A percentile compares a stretch with the other conserved stretches of the same genome.
Evolutionary conservation across 2,329 filamentous ascomycete species (phyloP).

Genomic region (Penicillium hordei): DNA sequence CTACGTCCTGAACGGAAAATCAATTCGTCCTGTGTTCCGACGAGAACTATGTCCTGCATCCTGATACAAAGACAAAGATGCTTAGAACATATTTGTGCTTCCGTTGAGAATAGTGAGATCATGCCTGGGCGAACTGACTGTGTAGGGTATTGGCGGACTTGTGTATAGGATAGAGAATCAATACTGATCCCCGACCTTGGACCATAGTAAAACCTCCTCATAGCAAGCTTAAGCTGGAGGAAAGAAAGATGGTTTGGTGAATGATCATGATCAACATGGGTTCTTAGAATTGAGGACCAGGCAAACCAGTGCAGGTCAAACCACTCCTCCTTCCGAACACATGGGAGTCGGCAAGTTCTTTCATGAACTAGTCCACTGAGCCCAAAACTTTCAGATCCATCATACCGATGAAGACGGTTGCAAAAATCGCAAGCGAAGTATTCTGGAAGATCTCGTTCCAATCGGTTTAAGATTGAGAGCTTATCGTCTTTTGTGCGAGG

Average conservation of each 20-base stretch:
- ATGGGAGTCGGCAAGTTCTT: slow-evolving; percentile 1
- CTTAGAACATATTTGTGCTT: slow-evolving; percentile 9
- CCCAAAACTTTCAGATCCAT: slow-evolving; percentile 11
- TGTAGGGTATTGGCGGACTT: slow-evolving; percentile 30
- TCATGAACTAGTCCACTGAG: background rate
- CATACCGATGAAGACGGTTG: slow-evolving; percentile 13
- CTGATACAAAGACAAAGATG: slow-evolving; percentile 12
- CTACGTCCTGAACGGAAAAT: no score
- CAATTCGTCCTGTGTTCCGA: no score
- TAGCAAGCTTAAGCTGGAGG: slow-evolving; percentile 13
- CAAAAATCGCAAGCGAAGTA: slow-evolving; percentile 18
- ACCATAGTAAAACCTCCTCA: slow-evolving; percentile 8
- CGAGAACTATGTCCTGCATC: slow-evolving; percentile 13
- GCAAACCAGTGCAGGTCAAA: no score
- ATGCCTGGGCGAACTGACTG: background rate
- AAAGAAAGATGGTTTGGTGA: slow-evolving; percentile 1
- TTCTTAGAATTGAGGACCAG: background rate
- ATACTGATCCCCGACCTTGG: slow-evolving; percentile 4
- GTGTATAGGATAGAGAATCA: slow-evolving; percentile 24
- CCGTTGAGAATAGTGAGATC: slow-evolving; percentile 7
- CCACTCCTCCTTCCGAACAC: background rate
- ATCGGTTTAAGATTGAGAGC: slow-evolving; percentile 6
- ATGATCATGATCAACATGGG: background rate
- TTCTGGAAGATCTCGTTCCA: slow-evolving; percentile 14
- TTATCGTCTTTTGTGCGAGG: background rate